Percentiles rank a stretch among this genome's conserved stretches.
phyloP scores from a whole-genome alignment of 2,329 filamentous ascomycete species.

The Chaetothyriales sp. region DNA sequence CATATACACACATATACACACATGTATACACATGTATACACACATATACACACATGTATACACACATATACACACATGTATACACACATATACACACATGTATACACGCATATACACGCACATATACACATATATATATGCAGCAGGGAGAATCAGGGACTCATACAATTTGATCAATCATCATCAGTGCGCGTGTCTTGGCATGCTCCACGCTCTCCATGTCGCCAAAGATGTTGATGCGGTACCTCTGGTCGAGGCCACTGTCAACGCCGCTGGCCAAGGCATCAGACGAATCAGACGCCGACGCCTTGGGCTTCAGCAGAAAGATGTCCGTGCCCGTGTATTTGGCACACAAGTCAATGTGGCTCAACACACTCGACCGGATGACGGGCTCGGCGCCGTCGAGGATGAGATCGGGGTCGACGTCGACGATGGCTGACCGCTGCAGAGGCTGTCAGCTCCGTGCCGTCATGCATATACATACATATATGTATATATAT shows the following conservation, averaged over 20 bases:
- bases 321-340: constrained; percentile 96
- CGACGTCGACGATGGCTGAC: constrained; percentile 85
- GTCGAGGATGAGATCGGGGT: constrained; percentile 79
- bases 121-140: neutral
- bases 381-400: constrained; percentile 54
- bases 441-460: constrained; percentile 41
- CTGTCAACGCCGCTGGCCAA: constrained; percentile 65
- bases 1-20: neutral
- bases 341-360: constrained; percentile 74
- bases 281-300: constrained; percentile 52
- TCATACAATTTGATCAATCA: constrained; percentile 86
- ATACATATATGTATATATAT: too few relatives aligned
- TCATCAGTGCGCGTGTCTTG: constrained; percentile 88
- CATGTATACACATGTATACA: neutral
- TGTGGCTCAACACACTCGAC: constrained; percentile 62
- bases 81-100: too few relatives aligned
- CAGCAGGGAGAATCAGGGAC: neutral
- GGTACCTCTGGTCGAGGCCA: constrained; percentile 73
- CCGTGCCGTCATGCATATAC: constrained; percentile 10
- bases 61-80: neutral
- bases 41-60: neutral
- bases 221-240: constrained; percentile 89
- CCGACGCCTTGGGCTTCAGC: constrained; percentile 72
- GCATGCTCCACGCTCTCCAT: constrained; percentile 92
- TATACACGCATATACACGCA: neutral